phyloP scores from a whole-genome alignment of 306 rosid genomes.

The Rosa rugosa region DNA sequence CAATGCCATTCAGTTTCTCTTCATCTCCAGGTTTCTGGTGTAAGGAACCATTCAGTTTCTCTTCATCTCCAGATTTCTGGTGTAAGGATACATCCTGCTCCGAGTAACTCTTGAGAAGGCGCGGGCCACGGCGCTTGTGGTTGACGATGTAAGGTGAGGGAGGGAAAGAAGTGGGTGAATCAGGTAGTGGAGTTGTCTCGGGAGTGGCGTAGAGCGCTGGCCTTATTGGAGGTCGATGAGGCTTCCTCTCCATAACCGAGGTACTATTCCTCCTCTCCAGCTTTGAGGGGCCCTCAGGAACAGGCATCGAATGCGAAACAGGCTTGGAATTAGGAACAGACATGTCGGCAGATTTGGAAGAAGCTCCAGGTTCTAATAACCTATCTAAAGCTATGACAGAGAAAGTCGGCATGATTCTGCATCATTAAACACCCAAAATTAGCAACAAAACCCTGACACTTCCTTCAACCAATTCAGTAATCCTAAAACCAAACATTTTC shows the following conservation, averaged over 20 bases:
- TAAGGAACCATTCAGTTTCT: conserved; percentile 28
- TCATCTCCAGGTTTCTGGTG: conserved; percentile 26
- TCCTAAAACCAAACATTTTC: background rate
- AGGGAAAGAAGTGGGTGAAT: conserved; percentile 75
- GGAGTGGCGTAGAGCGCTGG: conserved; percentile 93
- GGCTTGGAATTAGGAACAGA: conserved; percentile 55
- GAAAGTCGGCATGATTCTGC: conserved; percentile 81
- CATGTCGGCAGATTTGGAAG: conserved; percentile 64
- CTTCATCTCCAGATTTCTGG: conserved; percentile 31
- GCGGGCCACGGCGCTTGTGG: conserved; percentile 95
- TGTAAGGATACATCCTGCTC: conserved; percentile 50
- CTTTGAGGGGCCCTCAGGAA: conserved; percentile 39
- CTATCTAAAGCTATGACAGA: conserved; percentile 83
- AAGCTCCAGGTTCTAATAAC: conserved; percentile 75
- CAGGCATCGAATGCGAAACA: conserved; percentile 29
- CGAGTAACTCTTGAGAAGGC: conserved; percentile 75
- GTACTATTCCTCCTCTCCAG: conserved; percentile 57
- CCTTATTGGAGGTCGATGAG: conserved; percentile 59
- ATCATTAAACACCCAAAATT: conserved; percentile 26
- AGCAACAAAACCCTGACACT: background rate
- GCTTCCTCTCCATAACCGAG: conserved; percentile 41
- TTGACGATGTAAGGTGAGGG: conserved; percentile 92
- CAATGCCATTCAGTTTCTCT: conserved; percentile 28
- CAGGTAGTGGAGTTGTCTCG: conserved; percentile 77
- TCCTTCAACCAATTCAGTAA: background rate